Conservation (phyloP, 2,329 filamentous ascomycete species). For the Celoporthe dispersa region DNA sequence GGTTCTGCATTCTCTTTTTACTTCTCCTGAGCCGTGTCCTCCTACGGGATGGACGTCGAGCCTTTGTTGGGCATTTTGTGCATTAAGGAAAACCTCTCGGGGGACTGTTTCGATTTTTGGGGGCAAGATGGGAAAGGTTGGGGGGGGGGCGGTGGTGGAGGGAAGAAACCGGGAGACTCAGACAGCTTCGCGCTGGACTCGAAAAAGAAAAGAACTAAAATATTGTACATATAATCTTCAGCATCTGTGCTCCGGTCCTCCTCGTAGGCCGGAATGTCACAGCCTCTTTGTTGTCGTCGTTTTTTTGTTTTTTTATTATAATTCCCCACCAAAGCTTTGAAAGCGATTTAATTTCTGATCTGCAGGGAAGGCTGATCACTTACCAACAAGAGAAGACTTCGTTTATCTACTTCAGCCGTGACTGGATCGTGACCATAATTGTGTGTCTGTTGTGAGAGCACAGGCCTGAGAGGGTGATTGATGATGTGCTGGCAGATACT, state of each 20-base stretch:
- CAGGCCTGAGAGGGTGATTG: not conserved
- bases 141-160: not conserved
- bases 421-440: not conserved
- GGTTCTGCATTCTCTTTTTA: not conserved
- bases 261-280: not conserved
- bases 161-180: not conserved
- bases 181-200: conserved; percentile 8
- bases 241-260: conserved; percentile 15
- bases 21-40: conserved; percentile 3
- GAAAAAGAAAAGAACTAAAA: not conserved
- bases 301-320: not conserved
- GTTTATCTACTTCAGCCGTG: not conserved
- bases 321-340: conserved; percentile 17
- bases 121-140: not conserved
- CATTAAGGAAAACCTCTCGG: conserved; percentile 15
- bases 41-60: not conserved
- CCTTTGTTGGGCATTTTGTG: conserved; percentile 16
- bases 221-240: conserved; percentile 27
- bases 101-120: conserved; percentile 17
- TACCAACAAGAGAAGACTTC: not conserved
- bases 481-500: not conserved
- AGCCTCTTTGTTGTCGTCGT: conserved; percentile 1
- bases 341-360: conserved; percentile 27
- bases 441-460: not conserved
- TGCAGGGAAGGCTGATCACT: conserved; percentile 24